These are phyloP conservation scores for Annona squamosa DNA, from an alignment of 164 flowering plant species.

Conservation along the genomic window DNA sequence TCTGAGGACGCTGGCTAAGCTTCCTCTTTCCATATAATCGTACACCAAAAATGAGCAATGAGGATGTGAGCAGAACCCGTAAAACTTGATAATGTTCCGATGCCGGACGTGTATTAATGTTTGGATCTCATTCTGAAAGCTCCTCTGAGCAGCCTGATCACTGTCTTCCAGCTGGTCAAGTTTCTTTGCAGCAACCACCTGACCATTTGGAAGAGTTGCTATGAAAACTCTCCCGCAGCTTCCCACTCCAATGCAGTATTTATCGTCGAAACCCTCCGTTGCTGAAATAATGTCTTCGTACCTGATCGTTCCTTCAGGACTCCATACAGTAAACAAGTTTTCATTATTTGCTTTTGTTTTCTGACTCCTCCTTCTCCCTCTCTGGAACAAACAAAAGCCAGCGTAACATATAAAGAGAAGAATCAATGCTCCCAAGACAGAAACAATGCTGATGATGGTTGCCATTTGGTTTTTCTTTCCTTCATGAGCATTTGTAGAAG, in stretches of 20 bases:
- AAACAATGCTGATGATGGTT: background rate
- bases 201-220: conserved; percentile 11
- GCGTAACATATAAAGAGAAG: background rate
- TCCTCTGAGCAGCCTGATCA: background rate
- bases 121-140: conserved; percentile 31
- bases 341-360: background rate
- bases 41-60: conserved; percentile 25
- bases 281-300: conserved; percentile 44
- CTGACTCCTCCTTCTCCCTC: too few species aligned
- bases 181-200: conserved; percentile 17
- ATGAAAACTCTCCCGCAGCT: conserved; percentile 26
- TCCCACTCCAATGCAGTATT: conserved; percentile 52
- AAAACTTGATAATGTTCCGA: conserved; percentile 33
- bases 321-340: conserved; percentile 33
- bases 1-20: conserved; percentile 25
- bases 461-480: background rate
- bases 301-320: conserved; percentile 39
- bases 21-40: conserved; percentile 38
- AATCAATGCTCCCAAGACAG: background rate
- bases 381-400: background rate
- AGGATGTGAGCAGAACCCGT: conserved; percentile 25
- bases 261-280: conserved; percentile 41
- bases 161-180: conserved; percentile 3
- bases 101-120: conserved; percentile 28
- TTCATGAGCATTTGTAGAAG: background rate